Evolutionary conservation across 805 yeast genomes (phyloP), one percentile per base, ranked within the genome.

Genomic region (Saccharomycopsis guyanensis): DNA sequence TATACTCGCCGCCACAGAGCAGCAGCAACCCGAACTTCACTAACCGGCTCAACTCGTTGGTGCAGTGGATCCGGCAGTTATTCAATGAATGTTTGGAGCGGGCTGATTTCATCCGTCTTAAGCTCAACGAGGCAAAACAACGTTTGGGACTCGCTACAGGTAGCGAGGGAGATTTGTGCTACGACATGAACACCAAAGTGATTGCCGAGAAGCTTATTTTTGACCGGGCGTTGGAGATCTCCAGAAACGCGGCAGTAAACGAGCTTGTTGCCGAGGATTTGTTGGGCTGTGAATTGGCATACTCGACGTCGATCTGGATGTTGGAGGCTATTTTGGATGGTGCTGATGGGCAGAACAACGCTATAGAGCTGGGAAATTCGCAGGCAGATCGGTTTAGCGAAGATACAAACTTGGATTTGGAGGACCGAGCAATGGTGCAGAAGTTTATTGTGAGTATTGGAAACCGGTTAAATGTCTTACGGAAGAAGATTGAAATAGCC

Each of bases 221-320:
- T 64, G 96, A 93, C 56, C 72, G 97, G 41, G 97, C 97, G 2
- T 72, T 91, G 57, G 97, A 91, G 58, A 86, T 89, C 69, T 85
- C 96, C 2, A 76, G 95, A 56, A 79, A 78, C 42, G 96, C 97
- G 1, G 97, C 97, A 0, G 82, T 84, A 46, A 80, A 82, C 59
- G 98, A 91, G 64, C 70, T 88, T 56, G 76, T 73, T 35, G 85
- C 85, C 38, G 82, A 78, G 46, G 88, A 82, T 57, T 61, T 85
- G 42, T 67, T 70, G 16, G 84, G 83, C 4, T 89, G 97, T 64
- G 96, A 89, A 63, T 65, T 85, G 49, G 84, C 91, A 6, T 91
- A 91, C 61, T 86, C 94, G 3, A 86, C 96, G 0, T 81, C 96
- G 0, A 76, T 91, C 43, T 91, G 97, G 97, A 87, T 91, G 96